Evolutionary conservation across 1,284 basidiomycete genomes (phyloP).

Genomic region (Exobasidium rhododendri): DNA sequence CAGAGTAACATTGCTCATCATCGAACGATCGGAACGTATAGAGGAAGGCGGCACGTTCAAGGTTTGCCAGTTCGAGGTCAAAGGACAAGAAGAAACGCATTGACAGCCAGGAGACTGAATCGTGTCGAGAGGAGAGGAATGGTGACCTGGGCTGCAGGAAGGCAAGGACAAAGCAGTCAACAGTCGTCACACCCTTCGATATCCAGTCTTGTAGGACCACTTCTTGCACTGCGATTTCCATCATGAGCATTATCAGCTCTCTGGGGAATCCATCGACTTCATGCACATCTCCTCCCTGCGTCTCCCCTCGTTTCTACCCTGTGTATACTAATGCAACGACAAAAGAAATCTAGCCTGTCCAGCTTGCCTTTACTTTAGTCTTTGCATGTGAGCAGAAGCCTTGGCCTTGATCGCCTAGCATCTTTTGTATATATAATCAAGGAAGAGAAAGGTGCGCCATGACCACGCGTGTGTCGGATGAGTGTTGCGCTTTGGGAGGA

Average conservation of each 20-base stretch:
- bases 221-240: background rate
- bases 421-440: too few species aligned
- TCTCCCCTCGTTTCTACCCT: too few species aligned
- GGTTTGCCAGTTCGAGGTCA: constrained; percentile 83
- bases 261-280: too few species aligned
- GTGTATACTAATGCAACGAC: too few species aligned
- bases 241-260: too few species aligned
- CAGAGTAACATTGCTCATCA: constrained; percentile 85
- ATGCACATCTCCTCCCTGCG: too few species aligned
- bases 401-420: too few species aligned
- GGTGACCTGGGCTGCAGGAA: constrained; percentile 17
- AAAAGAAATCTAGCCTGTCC: too few species aligned
- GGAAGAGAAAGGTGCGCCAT: too few species aligned
- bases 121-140: constrained; percentile 60
- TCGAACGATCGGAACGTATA: constrained; percentile 81
- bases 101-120: constrained; percentile 81
- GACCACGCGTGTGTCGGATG: background rate
- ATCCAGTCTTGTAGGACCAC: background rate
- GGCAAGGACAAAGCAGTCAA: constrained; percentile 86
- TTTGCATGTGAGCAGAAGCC: too few species aligned
- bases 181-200: too few species aligned
- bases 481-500: background rate
- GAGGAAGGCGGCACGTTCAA: constrained; percentile 81
- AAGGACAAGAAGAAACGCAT: constrained; percentile 78
- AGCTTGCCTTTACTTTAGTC: too few species aligned